phyloP scores from a whole-genome alignment of 2,329 filamentous ascomycete genomes.

The Mollisiaceae sp. region DNA sequence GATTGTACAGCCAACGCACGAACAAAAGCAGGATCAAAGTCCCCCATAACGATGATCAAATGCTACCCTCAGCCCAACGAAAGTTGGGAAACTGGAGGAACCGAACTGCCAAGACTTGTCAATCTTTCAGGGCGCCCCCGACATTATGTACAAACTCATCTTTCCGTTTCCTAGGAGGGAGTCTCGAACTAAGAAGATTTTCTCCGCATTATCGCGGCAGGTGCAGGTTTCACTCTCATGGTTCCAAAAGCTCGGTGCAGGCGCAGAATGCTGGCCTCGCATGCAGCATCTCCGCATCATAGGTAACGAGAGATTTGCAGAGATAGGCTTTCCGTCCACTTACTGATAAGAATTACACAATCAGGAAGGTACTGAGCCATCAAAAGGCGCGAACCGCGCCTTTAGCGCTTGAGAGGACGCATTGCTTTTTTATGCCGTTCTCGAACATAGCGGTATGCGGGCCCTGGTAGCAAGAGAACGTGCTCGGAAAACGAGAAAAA shows the following conservation, averaged over 20 bases:
- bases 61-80: neutral
- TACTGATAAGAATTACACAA: conserved; percentile 17
- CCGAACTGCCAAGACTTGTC: conserved; percentile 5
- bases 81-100: conserved; percentile 2
- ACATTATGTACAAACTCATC: conserved; percentile 15
- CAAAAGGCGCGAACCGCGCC: conserved; percentile 8
- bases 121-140: neutral
- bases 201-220: conserved; percentile 10
- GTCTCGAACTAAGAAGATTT: neutral
- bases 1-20: conserved; percentile 28
- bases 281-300: conserved; percentile 7
- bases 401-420: neutral
- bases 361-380: neutral
- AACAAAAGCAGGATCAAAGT: conserved; percentile 28
- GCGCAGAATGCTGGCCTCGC: neutral
- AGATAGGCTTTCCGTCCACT: neutral
- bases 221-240: conserved; percentile 1
- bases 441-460: neutral
- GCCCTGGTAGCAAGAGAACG: neutral
- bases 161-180: conserved; percentile 9
- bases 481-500: neutral
- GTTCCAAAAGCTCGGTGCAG: neutral
- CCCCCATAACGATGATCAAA: conserved; percentile 22
- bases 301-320: conserved; percentile 1
- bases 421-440: neutral